phyloP scores from a whole-genome alignment of 78 protist species.

The Capsaspora owczarzaki region DNA sequence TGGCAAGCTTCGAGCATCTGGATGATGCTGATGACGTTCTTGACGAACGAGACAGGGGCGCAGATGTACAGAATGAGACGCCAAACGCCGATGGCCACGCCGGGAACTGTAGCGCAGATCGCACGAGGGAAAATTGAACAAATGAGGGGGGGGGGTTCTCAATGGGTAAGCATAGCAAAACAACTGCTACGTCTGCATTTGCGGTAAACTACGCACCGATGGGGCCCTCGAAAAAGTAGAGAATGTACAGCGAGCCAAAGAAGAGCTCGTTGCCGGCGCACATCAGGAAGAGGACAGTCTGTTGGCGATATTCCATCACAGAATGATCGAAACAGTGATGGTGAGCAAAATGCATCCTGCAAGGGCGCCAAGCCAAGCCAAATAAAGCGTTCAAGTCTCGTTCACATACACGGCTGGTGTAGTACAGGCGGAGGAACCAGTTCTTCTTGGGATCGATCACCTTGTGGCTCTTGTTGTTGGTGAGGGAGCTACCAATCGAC shows the following conservation, averaged over 20 bases:
- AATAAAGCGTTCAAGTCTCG: too few species aligned
- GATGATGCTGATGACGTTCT: neutral
- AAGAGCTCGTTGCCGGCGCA: slow-evolving; percentile 35
- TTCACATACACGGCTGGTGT: too few species aligned
- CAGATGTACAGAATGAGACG: neutral
- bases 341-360: too few species aligned
- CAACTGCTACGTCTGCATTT: neutral
- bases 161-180: neutral
- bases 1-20: neutral
- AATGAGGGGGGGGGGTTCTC: too few species aligned
- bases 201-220: neutral
- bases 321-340: too few species aligned
- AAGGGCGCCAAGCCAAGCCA: too few species aligned
- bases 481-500: too few species aligned
- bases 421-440: slow-evolving; percentile 10
- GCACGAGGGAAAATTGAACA: neutral
- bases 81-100: neutral
- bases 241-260: neutral
- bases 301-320: too few species aligned
- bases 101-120: neutral
- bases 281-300: neutral
- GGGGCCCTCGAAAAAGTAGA: neutral
- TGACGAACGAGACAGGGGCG: neutral
- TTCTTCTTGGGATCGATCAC: neutral
- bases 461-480: neutral